These are phyloP conservation scores for Mycena alexandri DNA, from an alignment of 768 basidiomycete genomes.

Conservation along the genomic window DNA sequence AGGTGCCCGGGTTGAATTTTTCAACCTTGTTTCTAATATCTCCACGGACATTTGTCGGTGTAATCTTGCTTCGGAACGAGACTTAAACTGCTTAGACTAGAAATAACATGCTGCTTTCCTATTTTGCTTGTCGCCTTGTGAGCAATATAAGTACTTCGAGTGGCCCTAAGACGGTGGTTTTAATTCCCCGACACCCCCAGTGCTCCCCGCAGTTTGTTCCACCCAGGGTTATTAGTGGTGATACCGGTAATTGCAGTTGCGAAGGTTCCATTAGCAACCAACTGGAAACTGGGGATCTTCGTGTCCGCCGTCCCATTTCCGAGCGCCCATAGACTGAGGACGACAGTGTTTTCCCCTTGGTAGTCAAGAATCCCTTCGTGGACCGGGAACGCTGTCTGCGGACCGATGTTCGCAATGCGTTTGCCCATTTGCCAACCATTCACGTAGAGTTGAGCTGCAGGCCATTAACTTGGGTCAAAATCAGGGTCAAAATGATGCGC, in stretches of 20 bases:
- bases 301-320: conserved; percentile 29
- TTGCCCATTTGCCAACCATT: conserved; percentile 78
- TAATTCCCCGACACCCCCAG: conserved; percentile 18
- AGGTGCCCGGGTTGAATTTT: too few species aligned
- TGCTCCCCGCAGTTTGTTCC: conserved; percentile 30
- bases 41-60: too few species aligned
- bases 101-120: background rate
- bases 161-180: background rate
- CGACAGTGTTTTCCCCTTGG: conserved; percentile 30
- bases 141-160: background rate
- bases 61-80: too few species aligned
- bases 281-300: conserved; percentile 32
- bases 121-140: background rate
- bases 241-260: conserved; percentile 19
- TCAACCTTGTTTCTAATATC: too few species aligned
- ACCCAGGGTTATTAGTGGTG: conserved; percentile 22
- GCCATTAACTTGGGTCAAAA: conserved; percentile 27
- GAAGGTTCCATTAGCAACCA: conserved; percentile 32
- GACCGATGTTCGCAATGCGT: conserved; percentile 57
- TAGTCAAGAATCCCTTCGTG: conserved; percentile 32
- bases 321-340: conserved; percentile 34
- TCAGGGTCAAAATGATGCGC: conserved; percentile 43
- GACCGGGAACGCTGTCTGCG: conserved; percentile 38
- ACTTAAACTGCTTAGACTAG: background rate
- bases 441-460: conserved; percentile 56